phyloP scores from a whole-genome alignment of 2,329 filamentous ascomycete species.

The Lachnellula arida region DNA sequence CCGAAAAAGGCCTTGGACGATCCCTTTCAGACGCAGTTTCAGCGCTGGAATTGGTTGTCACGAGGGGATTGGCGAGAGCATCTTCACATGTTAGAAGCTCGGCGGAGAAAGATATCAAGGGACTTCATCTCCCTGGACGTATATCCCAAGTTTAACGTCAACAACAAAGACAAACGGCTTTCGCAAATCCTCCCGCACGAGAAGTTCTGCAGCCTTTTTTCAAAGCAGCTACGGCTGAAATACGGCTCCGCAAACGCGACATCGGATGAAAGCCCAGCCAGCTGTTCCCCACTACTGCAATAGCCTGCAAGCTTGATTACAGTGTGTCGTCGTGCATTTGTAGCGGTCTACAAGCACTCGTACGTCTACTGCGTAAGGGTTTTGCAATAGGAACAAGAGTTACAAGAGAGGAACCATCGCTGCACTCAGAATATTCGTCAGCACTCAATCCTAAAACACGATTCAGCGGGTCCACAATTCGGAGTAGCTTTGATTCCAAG shows the following conservation, averaged over 20 bases:
- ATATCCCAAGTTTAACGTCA: neutral
- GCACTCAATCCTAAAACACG: neutral
- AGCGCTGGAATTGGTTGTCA: conserved; percentile 8
- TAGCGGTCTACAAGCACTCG: neutral
- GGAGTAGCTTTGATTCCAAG: neutral
- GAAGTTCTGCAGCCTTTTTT: neutral
- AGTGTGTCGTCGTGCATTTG: neutral
- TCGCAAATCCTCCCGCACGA: neutral
- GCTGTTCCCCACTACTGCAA: conserved; percentile 7
- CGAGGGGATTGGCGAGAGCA: conserved; percentile 9
- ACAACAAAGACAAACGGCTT: neutral
- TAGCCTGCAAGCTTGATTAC: neutral
- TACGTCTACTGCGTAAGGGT: neutral
- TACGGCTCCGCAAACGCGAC: neutral
- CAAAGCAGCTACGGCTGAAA: neutral
- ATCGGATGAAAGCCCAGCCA: conserved; percentile 5
- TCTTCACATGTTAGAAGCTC: conserved; percentile 10
- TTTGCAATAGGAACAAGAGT: no score
- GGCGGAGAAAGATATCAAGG: neutral
- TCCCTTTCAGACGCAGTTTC: conserved; percentile 6
- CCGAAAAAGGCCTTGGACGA: neutral
- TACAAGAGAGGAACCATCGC: neutral
- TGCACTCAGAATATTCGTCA: neutral
- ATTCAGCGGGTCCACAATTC: neutral
- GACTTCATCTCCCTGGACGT: neutral